phyloP scores from a whole-genome alignment of 305 asterid genomes.

The Fraxinus platypoda region DNA sequence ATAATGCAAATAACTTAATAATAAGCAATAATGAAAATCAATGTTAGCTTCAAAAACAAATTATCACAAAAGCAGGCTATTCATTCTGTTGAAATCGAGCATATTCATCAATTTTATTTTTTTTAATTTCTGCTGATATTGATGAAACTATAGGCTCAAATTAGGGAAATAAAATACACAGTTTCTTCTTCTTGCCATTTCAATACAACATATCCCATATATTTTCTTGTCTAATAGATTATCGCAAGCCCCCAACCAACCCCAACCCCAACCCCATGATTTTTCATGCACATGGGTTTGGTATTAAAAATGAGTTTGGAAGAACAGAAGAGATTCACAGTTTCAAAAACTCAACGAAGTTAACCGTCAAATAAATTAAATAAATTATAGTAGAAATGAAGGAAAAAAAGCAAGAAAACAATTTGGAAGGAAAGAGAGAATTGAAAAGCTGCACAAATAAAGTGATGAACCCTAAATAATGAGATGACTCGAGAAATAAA shows the following conservation, averaged over 20 bases:
- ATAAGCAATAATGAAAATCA: not conserved
- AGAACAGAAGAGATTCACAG: not conserved
- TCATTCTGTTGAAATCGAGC: not conserved
- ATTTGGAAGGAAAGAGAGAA: slow-evolving; percentile 1
- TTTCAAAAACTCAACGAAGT: not conserved
- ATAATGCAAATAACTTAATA: not conserved
- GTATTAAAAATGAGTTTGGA: not conserved
- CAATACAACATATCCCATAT: not conserved
- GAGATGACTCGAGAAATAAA: not conserved
- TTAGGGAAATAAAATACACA: not conserved
- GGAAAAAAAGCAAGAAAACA: no score
- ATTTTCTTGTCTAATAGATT: not conserved
- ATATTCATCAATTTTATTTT: not conserved
- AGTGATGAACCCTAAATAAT: not conserved
- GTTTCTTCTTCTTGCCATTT: not conserved
- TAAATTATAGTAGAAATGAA: not conserved
- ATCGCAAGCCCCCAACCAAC: not conserved
- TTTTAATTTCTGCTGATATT: not conserved
- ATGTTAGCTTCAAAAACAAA: not conserved
- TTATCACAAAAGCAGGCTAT: not conserved
- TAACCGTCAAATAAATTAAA: not conserved
- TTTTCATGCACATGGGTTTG: not conserved
- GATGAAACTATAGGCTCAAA: not conserved
- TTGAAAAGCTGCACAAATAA: not conserved
- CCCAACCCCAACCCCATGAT: not conserved